Evolutionary conservation across 805 yeast genomes (phyloP), one percentile per base, ranked within the genome.

Genomic region (Metschnikowia reukaufii): DNA sequence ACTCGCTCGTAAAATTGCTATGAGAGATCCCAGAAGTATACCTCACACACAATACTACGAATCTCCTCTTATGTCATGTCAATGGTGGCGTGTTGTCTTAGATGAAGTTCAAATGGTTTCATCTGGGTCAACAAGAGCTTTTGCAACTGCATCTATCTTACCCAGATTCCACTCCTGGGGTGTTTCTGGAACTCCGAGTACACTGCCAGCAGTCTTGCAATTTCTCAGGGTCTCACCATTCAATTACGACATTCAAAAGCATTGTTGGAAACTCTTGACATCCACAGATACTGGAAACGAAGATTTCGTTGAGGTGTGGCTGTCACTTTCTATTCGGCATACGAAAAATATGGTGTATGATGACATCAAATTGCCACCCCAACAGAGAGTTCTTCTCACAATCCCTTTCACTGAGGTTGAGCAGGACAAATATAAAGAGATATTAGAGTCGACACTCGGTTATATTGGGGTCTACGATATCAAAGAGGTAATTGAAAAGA

Each of bases 81-180:
- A 92, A 55, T 94, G 92, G 64, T 88, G 95, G 89, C 73, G 99
- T 45, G 86, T 94, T 1, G 78, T 92, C 0, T 67, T 94, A 32
- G 99, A 94, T 68, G 99, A 94, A 63, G 98, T 88, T 1, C 99
- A 94, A 66, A 87, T 91, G 91, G 86, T 94, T 3, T 82, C 88
- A 6, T 76, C 79, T 3, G 84, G 84, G 18, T 74, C 81, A 3
- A 79, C 92, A 0, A 79, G 86, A 43, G 88, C 94, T 1, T 89
- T 96, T 17, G 82, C 79, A 47, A 87, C 90, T 47, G 89, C 96
- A 0, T 73, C 86, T 2, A 68, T 87, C 31, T 79, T 94, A 20
- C 92, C 96, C 4, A 73, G 96, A 43, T 78, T 81, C 38, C 97
- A 94, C 66, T 82, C 96, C 0, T 94, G 98, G 98, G 97, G 96